Evolutionary conservation across 257 asterid species (phyloP), one percentile per base, ranked within the genome.

Genomic region (Solanum etuberosum): DNA sequence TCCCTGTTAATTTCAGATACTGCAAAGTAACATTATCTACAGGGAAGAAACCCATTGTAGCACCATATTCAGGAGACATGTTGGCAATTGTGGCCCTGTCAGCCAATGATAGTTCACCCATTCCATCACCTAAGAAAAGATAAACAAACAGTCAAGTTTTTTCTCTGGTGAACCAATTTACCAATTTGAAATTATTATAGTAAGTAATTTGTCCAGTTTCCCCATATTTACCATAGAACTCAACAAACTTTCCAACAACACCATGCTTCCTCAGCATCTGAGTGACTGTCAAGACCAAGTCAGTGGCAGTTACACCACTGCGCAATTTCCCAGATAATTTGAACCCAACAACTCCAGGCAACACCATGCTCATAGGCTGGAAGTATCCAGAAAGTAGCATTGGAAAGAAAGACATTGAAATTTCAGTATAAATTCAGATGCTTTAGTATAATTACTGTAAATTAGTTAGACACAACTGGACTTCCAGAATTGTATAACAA

Each of bases 31-130:
- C 99, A 83, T 91, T 91, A 88, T 96, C 99, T 29, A 96, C 99
- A 29, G 98, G 99, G 92, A 96, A 96, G 93, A 96, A 96, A 20
- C 99, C 98, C 99, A 96, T 96, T 57, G 99, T 96, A 86, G 99
- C 98, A 85, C 98, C 98, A 93, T 97, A 97, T 90, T 97, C 99
- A 0, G 99, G 99, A 70, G 99, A 95, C 99, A 97, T 97, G 92
- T 97, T 97, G 84, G 99, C 98, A 83, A 97, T 97, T 87, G 98
- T 97, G 85, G 99, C 99, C 90, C 99, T 93, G 92, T 97, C 99
- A 91, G 99, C 98, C 92, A 97, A 91, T 83, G 99, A 95, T 89
- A 94, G 91, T 93, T 92, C 86, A 90, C 95, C 98, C 87, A 95
- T 93, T 81, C 98, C 99, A 70, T 68, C 88, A 87, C 99, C 99